Evolutionary conservation across 2,329 filamentous ascomycete genomes (phyloP).

Genomic region (Monilinia polystroma): DNA sequence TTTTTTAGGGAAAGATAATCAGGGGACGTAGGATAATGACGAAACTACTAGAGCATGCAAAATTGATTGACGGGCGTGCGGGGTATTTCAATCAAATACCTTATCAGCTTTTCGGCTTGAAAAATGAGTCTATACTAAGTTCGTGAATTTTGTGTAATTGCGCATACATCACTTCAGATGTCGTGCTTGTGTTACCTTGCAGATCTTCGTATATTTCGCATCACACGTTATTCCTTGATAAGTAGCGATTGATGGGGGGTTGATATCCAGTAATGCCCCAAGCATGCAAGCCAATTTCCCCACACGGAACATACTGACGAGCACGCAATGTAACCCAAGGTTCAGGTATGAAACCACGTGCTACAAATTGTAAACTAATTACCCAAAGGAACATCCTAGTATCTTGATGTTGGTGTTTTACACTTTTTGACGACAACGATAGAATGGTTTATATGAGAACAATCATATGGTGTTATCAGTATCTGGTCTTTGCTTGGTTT

Average conservation of each 20-base stretch:
- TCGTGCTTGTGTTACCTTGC: not conserved
- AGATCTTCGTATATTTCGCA: not conserved
- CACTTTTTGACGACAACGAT: too few relatives aligned
- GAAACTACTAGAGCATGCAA: not conserved
- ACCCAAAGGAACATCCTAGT: too few relatives aligned
- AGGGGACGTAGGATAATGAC: not conserved
- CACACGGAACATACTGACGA: not conserved
- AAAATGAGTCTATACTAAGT: not conserved
- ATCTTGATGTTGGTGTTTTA: too few relatives aligned
- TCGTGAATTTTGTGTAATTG: not conserved
- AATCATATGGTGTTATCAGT: too few relatives aligned
- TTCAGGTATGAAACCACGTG: too few relatives aligned
- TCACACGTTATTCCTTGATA: not conserved
- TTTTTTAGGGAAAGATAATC: not conserved
- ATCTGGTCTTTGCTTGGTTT: too few relatives aligned
- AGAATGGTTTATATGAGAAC: too few relatives aligned
- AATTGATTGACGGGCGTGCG: not conserved
- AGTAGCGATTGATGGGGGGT: not conserved
- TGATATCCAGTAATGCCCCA: not conserved
- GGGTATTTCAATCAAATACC: slow-evolving; percentile 1
- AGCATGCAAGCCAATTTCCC: not conserved
- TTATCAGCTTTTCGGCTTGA: not conserved
- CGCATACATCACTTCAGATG: not conserved
- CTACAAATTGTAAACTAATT: too few relatives aligned
- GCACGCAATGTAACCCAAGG: not conserved